A percentile compares a stretch with the other conserved stretches of the same genome.
phyloP scores from a whole-genome alignment of 345 rosid genomes.

The Gynandropsis gynandra region DNA sequence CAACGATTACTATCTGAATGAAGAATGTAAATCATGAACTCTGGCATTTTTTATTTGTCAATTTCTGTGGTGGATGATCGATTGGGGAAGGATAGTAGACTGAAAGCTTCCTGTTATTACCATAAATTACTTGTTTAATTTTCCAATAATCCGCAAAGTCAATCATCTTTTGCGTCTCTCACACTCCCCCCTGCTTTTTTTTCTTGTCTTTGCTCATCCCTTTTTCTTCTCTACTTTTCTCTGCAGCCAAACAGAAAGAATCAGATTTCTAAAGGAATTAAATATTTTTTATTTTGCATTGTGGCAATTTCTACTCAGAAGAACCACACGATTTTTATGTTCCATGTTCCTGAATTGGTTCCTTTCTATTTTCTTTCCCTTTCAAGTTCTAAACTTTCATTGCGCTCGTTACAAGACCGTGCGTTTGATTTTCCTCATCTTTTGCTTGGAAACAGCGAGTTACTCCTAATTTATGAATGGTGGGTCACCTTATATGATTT shows the following conservation, averaged over 20 bases:
- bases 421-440: not conserved
- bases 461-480: constrained; percentile 16
- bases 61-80: too few species aligned
- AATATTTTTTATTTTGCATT: not conserved
- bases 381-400: not conserved
- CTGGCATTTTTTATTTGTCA: not conserved
- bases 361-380: not conserved
- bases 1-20: not conserved
- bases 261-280: not conserved
- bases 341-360: too few species aligned
- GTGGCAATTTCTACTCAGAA: not conserved
- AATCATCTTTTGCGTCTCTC: not conserved
- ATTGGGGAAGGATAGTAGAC: too few species aligned
- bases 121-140: not conserved
- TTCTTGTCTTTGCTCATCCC: too few species aligned
- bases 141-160: not conserved
- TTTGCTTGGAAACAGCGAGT: constrained; percentile 7
- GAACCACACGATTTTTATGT: too few species aligned
- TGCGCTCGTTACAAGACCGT: not conserved
- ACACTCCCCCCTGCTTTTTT: not conserved
- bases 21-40: not conserved
- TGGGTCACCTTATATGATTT: not conserved
- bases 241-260: not conserved
- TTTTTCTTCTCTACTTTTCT: not conserved
- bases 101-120: not conserved